phyloP scores from a whole-genome alignment of 148 eudicot species.

The Linanthus parryae region DNA sequence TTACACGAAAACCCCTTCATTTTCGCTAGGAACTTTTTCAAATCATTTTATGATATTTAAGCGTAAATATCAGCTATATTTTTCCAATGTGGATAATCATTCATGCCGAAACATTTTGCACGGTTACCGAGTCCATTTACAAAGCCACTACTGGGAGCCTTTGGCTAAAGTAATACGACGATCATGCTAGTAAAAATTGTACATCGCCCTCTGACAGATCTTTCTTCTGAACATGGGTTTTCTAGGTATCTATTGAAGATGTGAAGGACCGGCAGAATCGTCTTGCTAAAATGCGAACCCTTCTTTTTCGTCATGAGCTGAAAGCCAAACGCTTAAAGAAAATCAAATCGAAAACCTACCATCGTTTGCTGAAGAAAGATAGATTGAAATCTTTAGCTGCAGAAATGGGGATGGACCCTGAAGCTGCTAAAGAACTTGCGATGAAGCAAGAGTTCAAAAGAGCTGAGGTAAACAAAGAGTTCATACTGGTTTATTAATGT shows the following conservation, averaged over 20 bases:
- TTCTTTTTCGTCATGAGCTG: slow-evolving; percentile 86
- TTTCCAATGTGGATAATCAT: no score
- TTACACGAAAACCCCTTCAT: no score
- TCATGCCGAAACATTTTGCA: no score
- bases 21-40: no score
- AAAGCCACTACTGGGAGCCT: no score
- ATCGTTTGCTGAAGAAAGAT: slow-evolving; percentile 72
- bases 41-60: no score
- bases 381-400: slow-evolving; percentile 44
- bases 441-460: slow-evolving; percentile 81
- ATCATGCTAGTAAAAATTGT: no score
- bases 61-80: no score
- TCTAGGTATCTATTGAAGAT: slow-evolving; percentile 68
- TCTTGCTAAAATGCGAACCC: slow-evolving; percentile 89
- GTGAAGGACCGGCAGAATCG: slow-evolving; percentile 66
- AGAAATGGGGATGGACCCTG: slow-evolving; percentile 50
- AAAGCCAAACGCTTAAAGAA: slow-evolving; percentile 77
- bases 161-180: no score
- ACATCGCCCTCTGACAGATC: no score
- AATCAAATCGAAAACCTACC: slow-evolving; percentile 89
- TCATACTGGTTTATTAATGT: not conserved
- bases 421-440: slow-evolving; percentile 73
- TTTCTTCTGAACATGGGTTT: not conserved
- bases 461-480: slow-evolving; percentile 71
- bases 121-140: no score